Evolutionary conservation across 2,329 filamentous ascomycete genomes (phyloP).

Genomic region (Xylaria sp.): DNA sequence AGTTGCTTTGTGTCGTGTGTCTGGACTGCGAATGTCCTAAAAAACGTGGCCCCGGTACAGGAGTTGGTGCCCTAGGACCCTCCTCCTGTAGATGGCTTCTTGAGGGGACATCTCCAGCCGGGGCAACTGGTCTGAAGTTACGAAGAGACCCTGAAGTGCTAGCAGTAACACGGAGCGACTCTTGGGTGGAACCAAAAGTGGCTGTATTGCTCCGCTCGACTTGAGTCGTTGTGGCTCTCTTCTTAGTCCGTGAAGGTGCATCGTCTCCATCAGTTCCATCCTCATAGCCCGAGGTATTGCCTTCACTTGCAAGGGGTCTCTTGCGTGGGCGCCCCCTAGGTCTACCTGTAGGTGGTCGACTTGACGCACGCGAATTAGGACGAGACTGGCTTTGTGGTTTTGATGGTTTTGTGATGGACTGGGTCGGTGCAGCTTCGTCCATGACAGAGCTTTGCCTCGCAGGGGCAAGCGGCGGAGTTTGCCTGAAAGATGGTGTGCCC

Average conservation of each 20-base stretch:
- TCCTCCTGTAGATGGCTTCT: constrained; percentile 74
- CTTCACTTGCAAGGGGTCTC: constrained; percentile 60
- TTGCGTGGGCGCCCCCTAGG: constrained; percentile 68
- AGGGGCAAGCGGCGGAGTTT: constrained; percentile 28
- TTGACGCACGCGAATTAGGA: constrained; percentile 70
- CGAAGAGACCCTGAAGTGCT: constrained; percentile 90
- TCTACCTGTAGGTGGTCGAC: constrained; percentile 62
- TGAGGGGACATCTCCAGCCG: constrained; percentile 57
- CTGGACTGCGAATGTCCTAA: constrained; percentile 46
- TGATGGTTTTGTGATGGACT: constrained; percentile 45
- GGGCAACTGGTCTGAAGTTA: constrained; percentile 78
- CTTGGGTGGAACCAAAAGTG: constrained; percentile 77
- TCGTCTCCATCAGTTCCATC: constrained; percentile 72
- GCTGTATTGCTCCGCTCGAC: constrained; percentile 77
- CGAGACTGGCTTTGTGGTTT: constrained; percentile 63
- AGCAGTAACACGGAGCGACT: constrained; percentile 88
- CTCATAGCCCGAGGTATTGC: constrained; percentile 80
- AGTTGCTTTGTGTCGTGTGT: constrained; percentile 57
- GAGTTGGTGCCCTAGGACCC: constrained; percentile 80
- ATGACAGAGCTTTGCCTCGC: constrained; percentile 36
- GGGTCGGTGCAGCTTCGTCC: constrained; percentile 39
- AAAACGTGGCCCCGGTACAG: constrained; percentile 67
- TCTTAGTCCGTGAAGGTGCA: constrained; percentile 66
- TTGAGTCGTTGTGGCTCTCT: constrained; percentile 82
- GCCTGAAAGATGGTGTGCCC: constrained; percentile 28